These are phyloP conservation scores for Shiraia sp. DNA, from an alignment of 2,329 filamentous ascomycete species.

Conservation along the genomic window DNA sequence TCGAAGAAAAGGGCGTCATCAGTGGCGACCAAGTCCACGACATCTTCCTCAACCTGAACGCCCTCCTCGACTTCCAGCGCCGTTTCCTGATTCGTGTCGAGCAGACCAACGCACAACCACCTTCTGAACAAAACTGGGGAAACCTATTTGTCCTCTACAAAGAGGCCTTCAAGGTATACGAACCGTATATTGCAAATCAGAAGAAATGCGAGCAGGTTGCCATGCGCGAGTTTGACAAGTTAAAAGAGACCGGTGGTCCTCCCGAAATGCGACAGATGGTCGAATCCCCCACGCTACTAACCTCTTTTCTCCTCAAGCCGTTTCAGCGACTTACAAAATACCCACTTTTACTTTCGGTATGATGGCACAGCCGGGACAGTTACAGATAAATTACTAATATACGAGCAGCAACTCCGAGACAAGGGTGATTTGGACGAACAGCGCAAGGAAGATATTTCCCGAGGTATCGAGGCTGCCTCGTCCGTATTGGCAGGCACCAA, in stretches of 20 bases:
- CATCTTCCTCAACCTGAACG: conserved; percentile 96
- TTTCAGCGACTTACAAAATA: conserved; percentile 97
- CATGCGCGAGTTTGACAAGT: conserved; percentile 83
- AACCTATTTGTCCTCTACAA: conserved; percentile 83
- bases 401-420: conserved; percentile 74
- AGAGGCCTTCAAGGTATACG: conserved; percentile 88
- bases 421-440: conserved; percentile 75
- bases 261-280: conserved; percentile 70
- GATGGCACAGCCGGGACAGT: conserved; percentile 15
- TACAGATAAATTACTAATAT: conserved; percentile 5
- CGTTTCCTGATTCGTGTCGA: conserved; percentile 94
- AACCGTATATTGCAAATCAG: conserved; percentile 97
- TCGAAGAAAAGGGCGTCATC: conserved; percentile 85
- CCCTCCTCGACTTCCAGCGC: conserved; percentile 92
- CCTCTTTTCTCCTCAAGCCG: conserved; percentile 92
- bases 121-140: conserved; percentile 87
- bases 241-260: conserved; percentile 71
- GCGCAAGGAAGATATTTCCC: conserved; percentile 70
- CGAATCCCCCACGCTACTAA: conserved; percentile 82
- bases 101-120: conserved; percentile 84
- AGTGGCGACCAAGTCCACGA: conserved; percentile 89
- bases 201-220: conserved; percentile 86
- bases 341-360: conserved; percentile 81
- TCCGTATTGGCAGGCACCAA: conserved; percentile 84
- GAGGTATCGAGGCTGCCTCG: conserved; percentile 80